These are phyloP conservation scores for Alternaria viburni DNA, from an alignment of 2,329 filamentous ascomycete species.

Conservation along the genomic window DNA sequence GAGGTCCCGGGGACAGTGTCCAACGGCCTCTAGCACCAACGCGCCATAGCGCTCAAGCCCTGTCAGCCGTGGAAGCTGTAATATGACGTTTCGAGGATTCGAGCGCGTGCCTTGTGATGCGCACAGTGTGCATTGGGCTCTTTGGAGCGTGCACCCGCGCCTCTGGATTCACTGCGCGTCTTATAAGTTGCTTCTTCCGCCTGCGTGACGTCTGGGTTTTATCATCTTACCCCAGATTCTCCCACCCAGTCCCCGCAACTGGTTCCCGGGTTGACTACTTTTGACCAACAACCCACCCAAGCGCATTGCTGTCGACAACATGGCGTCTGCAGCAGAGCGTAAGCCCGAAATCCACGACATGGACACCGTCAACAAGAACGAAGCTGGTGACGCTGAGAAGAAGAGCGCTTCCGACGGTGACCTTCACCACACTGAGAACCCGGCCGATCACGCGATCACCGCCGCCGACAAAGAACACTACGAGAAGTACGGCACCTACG, in stretches of 20 bases:
- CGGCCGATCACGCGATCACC: slow-evolving; percentile 14
- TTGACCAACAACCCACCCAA: neutral
- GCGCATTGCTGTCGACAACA: slow-evolving; percentile 7
- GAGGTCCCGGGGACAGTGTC: slow-evolving; percentile 6
- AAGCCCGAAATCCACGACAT: slow-evolving; percentile 25
- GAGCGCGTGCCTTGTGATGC: slow-evolving; percentile 12
- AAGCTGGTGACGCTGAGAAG: slow-evolving; percentile 27
- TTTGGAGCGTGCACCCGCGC: neutral
- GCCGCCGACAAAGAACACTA: slow-evolving; percentile 38
- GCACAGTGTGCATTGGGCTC: slow-evolving; percentile 3
- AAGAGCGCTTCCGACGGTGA: slow-evolving; percentile 31
- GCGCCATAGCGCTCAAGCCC: slow-evolving; percentile 14
- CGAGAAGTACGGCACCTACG: slow-evolving; percentile 48
- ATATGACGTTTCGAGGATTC: slow-evolving; percentile 20
- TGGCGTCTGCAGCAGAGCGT: slow-evolving; percentile 24
- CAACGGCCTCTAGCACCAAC: slow-evolving; percentile 10
- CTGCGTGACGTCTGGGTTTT: slow-evolving; percentile 2
- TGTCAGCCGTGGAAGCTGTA: slow-evolving; percentile 12
- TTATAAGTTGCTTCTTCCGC: slow-evolving; percentile 7
- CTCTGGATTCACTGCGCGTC: neutral
- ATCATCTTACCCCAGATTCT: slow-evolving; percentile 2
- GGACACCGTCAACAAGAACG: slow-evolving; percentile 20
- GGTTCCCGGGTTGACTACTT: neutral
- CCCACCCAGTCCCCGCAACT: neutral
- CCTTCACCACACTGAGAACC: slow-evolving; percentile 25